Base-by-base conservation (phyloP, 2,329 filamentous ascomycete genomes). In the Didymella keratinophila region DNA sequence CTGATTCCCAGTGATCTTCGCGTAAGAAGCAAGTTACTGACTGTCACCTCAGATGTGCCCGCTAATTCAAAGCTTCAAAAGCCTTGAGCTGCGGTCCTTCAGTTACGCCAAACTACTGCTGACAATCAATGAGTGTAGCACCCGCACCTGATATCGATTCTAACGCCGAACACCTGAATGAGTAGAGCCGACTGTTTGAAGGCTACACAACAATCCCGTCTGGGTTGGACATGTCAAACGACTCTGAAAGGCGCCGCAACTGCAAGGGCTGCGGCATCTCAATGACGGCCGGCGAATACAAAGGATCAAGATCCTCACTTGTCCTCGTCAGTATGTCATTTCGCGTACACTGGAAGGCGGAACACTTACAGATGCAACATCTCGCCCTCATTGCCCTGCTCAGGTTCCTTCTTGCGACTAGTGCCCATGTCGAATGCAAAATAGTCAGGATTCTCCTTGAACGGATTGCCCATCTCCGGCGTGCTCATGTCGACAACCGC, bases 361-460 rank as follows among this genome's bases (percentile, higher is more conserved):
- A 32, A 14, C 30, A 70, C 71, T 63, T 50, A 71, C 67, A 72
- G 52, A 21, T 72, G 68, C 66, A 73, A 67, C n/a, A 66, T 42
- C 50, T 72, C 67, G 21, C 58, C 50, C 20, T 58, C 36, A 27
- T 51, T 63, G 11, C 47, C 30, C 14, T 65, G 52, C 41, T 67
- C 56, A 54, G 43, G 54, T 47, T 36, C 49, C 50, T 37, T 60
- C 54, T 27, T 66, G 59, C 39, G 41, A 28, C 39, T 62, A 44
- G 51, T 66, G 9, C 65, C 63, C 58, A 70, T 64, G 20, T 67
- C 64, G 39, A 72, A 73, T 1, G 67, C 62, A 54, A 74, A 74
- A 49, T 73, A 73, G 27, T 71, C 71, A 9, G 60, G 62, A 25
- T 64, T 71, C 28, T 68, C 56, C 25, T 78, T 77, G 57, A 80